Base-by-base conservation (phyloP, 805 yeast genomes). In the Naumovozyma baii region DNA sequence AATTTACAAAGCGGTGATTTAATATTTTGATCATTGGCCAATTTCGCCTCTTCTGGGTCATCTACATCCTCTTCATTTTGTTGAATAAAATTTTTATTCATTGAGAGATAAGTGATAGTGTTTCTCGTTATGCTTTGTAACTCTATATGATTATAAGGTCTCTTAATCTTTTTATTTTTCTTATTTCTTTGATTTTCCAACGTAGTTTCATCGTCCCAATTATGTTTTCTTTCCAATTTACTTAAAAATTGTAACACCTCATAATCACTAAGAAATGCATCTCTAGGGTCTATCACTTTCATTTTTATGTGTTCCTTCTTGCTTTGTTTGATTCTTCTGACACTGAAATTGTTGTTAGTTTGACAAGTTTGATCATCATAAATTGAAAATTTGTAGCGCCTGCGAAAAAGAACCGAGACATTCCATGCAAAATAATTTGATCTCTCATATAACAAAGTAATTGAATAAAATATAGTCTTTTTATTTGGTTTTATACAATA, bases 191-290 rank as follows among this genome's bases (percentile, higher is more conserved):
- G 44, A 15, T 44, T 41, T 19, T 39, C 34, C 20, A 32, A 37
- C 18, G 36, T 36, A 13, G 44, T 47, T 8, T 45, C 49, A 5
- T 48, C 54, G 34, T 55, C 59, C 70, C 70, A 64, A 33, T 55
- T 47, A 44, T 64, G 61, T 31, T 54, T 49, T 22, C 49, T 45
- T 51, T 72, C 69, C 31, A 73, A 50, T 34, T 65, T 70, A 5
- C 64, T 52, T 43, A 77, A 53, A 45, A 74, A 78, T 40, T 70
- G 67, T 17, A 58, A 55, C 2, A 74, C 78, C 53, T 77, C 83
- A 45, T 64, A 76, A 54, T 76, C 78, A 43, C 78, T 71, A 34
- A 77, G 55, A 43, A 75, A 71, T 34, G 74, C 69, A 38, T 72
- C 76, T 46, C 80, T 66, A 36, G 66, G 69, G 19, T 60, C 56